Conservation (phyloP, 179 eudicot species). For the Silene vulgaris region DNA sequence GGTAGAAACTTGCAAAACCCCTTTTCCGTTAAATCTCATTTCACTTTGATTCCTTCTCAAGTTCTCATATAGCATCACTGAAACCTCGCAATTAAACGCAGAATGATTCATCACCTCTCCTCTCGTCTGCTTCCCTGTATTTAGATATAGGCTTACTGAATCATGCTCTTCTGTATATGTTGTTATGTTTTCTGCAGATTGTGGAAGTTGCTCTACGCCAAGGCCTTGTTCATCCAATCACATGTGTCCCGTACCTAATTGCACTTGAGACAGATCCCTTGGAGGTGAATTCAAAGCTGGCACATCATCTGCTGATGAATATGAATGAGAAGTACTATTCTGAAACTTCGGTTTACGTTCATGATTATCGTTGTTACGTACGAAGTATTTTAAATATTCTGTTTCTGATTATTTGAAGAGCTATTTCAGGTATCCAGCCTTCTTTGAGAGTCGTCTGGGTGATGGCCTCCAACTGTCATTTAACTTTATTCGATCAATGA, state of each 20-base stretch:
- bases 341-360: conserved; percentile 7
- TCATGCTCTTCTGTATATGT: conserved; percentile 7
- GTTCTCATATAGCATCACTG: neutral
- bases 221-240: conserved; percentile 98
- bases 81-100: neutral
- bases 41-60: neutral
- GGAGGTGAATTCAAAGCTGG: conserved; percentile 81
- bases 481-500: conserved; percentile 67
- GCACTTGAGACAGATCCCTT: conserved; percentile 94
- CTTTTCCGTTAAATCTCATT: too few species aligned
- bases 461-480: conserved; percentile 97
- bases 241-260: conserved; percentile 89
- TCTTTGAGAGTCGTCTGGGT: conserved; percentile 90
- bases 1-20: too few species aligned
- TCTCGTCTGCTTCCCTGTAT: neutral
- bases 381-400: conserved; percentile 17
- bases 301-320: conserved; percentile 91
- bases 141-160: neutral
- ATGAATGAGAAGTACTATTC: conserved; percentile 86
- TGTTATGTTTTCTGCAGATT: conserved; percentile 51
- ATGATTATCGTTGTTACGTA: neutral
- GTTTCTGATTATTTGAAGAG: conserved; percentile 27
- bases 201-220: conserved; percentile 93
- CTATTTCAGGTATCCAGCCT: conserved; percentile 80
- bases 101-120: neutral